Evolutionary conservation across 805 yeast species (phyloP).

Genomic region (Priceomyces melissophilus): DNA sequence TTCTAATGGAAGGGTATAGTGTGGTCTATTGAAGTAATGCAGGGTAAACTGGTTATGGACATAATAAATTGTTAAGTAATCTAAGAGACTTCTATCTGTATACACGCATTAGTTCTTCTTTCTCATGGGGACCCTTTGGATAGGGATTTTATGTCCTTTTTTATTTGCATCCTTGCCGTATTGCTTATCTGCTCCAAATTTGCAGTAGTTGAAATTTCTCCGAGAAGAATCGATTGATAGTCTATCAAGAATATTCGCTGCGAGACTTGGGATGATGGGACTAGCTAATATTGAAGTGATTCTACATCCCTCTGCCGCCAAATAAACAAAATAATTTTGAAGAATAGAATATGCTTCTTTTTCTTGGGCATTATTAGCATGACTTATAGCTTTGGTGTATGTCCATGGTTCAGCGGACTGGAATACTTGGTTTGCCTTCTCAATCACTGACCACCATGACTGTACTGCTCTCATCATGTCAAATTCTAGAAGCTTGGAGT

Average conservation of each 20-base stretch:
- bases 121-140: conserved; percentile 27
- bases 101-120: not conserved
- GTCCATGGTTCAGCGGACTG: conserved; percentile 80
- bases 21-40: no score
- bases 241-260: conserved; percentile 56
- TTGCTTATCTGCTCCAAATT: conserved; percentile 52
- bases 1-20: no score
- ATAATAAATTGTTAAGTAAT: no score
- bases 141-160: conserved; percentile 48
- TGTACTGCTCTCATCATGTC: conserved; percentile 56
- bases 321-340: conserved; percentile 52
- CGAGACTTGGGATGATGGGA: conserved; percentile 70
- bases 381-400: conserved; percentile 25
- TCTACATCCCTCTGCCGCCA: conserved; percentile 70
- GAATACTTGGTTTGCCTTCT: conserved; percentile 61
- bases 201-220: conserved; percentile 44
- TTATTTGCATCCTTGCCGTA: conserved; percentile 60
- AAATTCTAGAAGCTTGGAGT: conserved; percentile 40
- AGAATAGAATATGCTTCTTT: conserved; percentile 10
- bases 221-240: conserved; percentile 48
- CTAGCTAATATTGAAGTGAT: conserved; percentile 61
- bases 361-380: conserved; percentile 15
- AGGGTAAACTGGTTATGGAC: no score
- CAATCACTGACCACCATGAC: conserved; percentile 56
- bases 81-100: no score